Percentiles rank a stretch among this genome's conserved stretches.
phyloP scores from a whole-genome alignment of 306 rosid species.

The Sophora flavescens region DNA sequence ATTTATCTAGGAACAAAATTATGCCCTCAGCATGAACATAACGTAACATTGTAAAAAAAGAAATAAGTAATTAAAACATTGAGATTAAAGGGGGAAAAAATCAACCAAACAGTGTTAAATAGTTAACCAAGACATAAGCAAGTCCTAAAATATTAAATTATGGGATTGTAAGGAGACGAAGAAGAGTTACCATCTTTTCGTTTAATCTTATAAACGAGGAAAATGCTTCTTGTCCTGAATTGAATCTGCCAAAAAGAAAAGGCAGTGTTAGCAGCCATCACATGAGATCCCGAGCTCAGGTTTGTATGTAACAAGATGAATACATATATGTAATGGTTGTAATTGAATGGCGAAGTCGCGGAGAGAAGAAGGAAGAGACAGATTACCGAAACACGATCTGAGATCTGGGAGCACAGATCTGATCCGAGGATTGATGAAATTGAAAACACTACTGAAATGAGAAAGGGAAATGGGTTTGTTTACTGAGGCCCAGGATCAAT shows the following conservation, averaged over 20 bases:
- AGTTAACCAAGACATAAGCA: conserved; percentile 2
- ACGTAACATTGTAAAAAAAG: background rate
- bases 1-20: conserved; percentile 2
- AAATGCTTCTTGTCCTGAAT: conserved; percentile 12
- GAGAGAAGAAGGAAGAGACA: background rate
- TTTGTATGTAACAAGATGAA: conserved; percentile 2
- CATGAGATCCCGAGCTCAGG: conserved; percentile 13
- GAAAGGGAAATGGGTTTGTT: background rate
- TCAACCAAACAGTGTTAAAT: background rate
- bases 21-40: conserved; percentile 4
- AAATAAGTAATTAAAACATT: background rate
- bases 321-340: background rate
- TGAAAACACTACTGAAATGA: background rate
- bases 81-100: background rate
- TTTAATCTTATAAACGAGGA: conserved; percentile 11
- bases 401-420: conserved; percentile 42
- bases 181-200: conserved; percentile 50
- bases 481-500: background rate
- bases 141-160: background rate
- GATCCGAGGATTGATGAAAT: background rate
- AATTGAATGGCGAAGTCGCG: background rate
- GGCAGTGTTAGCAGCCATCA: background rate
- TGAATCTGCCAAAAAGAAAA: conserved; percentile 44
- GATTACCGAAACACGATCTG: conserved; percentile 43
- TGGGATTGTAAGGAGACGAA: background rate